phyloP scores from a whole-genome alignment of 1,284 basidiomycete species.

The Ustilago trichophora region DNA sequence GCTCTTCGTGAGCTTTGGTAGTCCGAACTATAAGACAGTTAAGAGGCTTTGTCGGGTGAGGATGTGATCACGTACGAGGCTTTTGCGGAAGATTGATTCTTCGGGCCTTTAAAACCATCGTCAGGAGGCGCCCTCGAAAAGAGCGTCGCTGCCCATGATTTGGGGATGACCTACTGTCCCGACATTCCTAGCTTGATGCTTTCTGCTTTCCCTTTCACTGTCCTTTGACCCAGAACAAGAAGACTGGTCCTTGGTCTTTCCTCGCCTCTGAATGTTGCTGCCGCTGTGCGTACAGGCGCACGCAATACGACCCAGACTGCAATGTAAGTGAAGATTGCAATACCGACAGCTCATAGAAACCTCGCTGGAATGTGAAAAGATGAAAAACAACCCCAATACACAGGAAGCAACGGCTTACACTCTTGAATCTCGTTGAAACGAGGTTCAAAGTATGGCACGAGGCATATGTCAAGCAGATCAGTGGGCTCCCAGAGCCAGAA shows the following conservation, averaged over 20 bases:
- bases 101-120: constrained; percentile 53
- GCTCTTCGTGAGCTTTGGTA: constrained; percentile 51
- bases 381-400: not conserved
- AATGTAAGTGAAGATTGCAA: constrained; percentile 21
- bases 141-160: constrained; percentile 50
- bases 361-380: not conserved
- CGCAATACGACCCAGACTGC: not conserved
- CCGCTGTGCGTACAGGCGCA: not conserved
- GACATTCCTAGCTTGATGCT: constrained; percentile 13
- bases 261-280: not conserved
- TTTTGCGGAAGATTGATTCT: constrained; percentile 38
- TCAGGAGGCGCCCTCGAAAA: constrained; percentile 47
- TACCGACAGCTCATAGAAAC: not conserved
- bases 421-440: not conserved
- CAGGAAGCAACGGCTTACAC: constrained; percentile 20
- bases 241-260: no score
- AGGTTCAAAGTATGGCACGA: not conserved
- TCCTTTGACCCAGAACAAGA: not conserved
- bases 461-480: constrained; percentile 30
- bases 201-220: not conserved
- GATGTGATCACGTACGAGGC: constrained; percentile 27
- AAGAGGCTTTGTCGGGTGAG: constrained; percentile 31
- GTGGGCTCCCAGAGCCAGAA: not conserved
- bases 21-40: constrained; percentile 20
- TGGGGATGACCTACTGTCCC: constrained; percentile 54